These are phyloP conservation scores for Lichtheimia hyalospora DNA, from an alignment of 371 early-diverging fungal species.

Conservation along the genomic window DNA sequence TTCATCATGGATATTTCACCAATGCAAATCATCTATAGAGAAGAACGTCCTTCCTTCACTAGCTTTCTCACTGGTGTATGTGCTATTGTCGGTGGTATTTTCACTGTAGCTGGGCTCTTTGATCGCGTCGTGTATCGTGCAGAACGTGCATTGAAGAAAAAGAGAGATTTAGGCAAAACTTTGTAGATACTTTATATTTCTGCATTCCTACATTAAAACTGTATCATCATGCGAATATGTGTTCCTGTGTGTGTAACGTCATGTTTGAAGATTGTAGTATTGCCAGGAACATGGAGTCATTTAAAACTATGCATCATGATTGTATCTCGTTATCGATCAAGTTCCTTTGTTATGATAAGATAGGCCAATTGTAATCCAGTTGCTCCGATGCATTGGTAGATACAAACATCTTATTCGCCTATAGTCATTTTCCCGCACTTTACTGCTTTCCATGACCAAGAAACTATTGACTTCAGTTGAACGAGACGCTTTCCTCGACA, in stretches of 20 bases:
- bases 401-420: too few species aligned
- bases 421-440: background rate
- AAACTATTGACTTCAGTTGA: slow-evolving; percentile 26
- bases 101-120: slow-evolving; percentile 93
- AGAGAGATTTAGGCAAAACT: slow-evolving; percentile 87
- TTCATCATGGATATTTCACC: slow-evolving; percentile 97
- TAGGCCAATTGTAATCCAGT: too few species aligned
- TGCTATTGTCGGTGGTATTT: slow-evolving; percentile 94
- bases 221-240: too few species aligned
- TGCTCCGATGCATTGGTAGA: too few species aligned
- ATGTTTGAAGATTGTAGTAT: too few species aligned
- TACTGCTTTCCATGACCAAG: slow-evolving; percentile 16
- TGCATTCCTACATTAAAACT: too few species aligned
- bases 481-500: slow-evolving; percentile 49
- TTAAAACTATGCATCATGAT: too few species aligned
- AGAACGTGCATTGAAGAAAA: slow-evolving; percentile 75
- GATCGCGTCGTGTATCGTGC: slow-evolving; percentile 90
- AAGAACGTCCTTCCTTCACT: slow-evolving; percentile 80
- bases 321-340: too few species aligned
- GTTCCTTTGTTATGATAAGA: too few species aligned
- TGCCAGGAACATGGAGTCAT: too few species aligned
- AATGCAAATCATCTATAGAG: slow-evolving; percentile 88
- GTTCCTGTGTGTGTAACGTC: too few species aligned
- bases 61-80: slow-evolving; percentile 90
- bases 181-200: slow-evolving; percentile 12